Evolutionary conservation across 805 yeast species (phyloP).

Genomic region (Candida ovalis): DNA sequence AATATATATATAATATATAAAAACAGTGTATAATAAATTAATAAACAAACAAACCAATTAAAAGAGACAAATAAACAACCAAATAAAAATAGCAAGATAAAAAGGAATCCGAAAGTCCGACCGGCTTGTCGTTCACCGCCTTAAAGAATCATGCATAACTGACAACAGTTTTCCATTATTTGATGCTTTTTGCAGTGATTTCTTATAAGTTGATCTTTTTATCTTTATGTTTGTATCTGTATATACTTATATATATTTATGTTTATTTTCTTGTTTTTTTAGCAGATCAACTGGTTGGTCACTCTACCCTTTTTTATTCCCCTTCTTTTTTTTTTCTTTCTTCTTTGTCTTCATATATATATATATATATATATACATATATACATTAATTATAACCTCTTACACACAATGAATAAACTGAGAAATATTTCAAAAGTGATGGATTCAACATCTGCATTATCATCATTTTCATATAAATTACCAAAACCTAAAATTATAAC

Average conservation of each 20-base stretch:
- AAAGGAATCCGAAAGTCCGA: neutral
- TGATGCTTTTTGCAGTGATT: neutral
- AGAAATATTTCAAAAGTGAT: neutral
- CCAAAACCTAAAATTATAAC: constrained; percentile 46
- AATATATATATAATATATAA: neutral
- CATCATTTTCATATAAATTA: neutral
- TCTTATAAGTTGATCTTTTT: too few species aligned
- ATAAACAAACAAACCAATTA: neutral
- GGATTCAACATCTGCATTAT: too few species aligned
- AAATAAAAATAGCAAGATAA: neutral
- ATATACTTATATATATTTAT: too few species aligned
- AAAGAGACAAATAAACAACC: neutral
- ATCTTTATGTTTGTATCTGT: too few species aligned
- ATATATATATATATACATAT: too few species aligned
- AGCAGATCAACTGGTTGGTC: too few species aligned
- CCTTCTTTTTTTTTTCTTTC: too few species aligned
- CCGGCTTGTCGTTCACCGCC: neutral
- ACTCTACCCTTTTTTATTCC: too few species aligned
- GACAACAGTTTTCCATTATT: neutral
- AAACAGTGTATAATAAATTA: neutral
- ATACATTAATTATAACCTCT: too few species aligned
- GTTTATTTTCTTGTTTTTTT: too few species aligned
- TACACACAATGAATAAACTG: too few species aligned
- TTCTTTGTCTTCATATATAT: too few species aligned
- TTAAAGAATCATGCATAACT: neutral